These are phyloP conservation scores for Symbiodinium natans DNA, from an alignment of 73 alveolate species.

Conservation along the genomic window DNA sequence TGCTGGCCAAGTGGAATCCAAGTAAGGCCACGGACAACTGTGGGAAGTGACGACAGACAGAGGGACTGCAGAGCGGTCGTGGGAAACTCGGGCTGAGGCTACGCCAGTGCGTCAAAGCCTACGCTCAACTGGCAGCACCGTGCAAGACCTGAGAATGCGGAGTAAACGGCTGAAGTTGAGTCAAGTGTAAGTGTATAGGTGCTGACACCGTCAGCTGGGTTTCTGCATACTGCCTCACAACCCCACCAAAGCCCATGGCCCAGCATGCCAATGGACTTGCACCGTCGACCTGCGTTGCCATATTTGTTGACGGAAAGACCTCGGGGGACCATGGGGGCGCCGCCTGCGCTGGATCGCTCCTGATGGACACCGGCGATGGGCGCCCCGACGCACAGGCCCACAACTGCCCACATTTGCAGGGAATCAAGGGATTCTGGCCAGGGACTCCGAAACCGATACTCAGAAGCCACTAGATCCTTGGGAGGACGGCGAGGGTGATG, in stretches of 20 bases:
- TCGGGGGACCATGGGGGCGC: slow-evolving; percentile 35
- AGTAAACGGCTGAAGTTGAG: too few species aligned
- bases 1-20: neutral
- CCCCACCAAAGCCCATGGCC: too few species aligned
- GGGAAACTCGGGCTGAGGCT: neutral
- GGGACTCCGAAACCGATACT: neutral
- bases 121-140: slow-evolving; percentile 32
- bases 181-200: too few species aligned
- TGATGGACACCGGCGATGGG: slow-evolving; percentile 92
- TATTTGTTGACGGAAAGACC: neutral
- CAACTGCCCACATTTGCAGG: neutral
- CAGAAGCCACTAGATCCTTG: neutral
- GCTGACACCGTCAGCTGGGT: too few species aligned
- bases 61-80: too few species aligned
- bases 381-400: slow-evolving; percentile 47
- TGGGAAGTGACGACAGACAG: too few species aligned
- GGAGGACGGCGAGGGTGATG: slow-evolving; percentile 46
- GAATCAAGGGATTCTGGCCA: neutral
- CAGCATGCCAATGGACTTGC: too few species aligned
- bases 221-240: too few species aligned
- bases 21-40: neutral
- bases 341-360: slow-evolving; percentile 33
- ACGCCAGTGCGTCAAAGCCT: slow-evolving; percentile 35
- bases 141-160: neutral
- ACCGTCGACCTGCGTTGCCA: neutral